These are phyloP conservation scores for Dryas octopetala DNA, from an alignment of 306 rosid genomes.

Conservation along the genomic window DNA sequence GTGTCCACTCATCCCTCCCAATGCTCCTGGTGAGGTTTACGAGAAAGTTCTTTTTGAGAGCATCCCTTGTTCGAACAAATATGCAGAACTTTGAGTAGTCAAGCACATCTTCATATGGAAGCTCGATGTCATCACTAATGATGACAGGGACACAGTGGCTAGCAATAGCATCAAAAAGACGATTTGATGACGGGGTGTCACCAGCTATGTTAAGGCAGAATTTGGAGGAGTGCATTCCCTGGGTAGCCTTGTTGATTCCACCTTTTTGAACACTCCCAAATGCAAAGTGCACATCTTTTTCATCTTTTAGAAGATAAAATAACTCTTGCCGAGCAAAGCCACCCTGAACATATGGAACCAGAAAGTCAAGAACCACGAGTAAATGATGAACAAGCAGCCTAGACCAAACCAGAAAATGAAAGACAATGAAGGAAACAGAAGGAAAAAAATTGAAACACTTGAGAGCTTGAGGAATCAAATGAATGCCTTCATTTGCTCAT, in stretches of 20 bases:
- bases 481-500: neutral
- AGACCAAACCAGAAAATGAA: neutral
- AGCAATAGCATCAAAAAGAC: slow-evolving; percentile 77
- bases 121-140: slow-evolving; percentile 76
- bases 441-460: neutral
- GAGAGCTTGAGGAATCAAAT: neutral
- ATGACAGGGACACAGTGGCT: slow-evolving; percentile 81
- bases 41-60: slow-evolving; percentile 49
- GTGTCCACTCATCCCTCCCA: slow-evolving; percentile 66
- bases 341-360: slow-evolving; percentile 45
- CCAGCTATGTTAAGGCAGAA: slow-evolving; percentile 88
- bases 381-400: neutral
- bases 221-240: slow-evolving; percentile 76
- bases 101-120: slow-evolving; percentile 71
- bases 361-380: neutral
- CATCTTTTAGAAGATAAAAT: slow-evolving; percentile 61
- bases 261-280: slow-evolving; percentile 66
- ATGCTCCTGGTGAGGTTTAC: slow-evolving; percentile 53
- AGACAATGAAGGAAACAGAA: slow-evolving; percentile 1
- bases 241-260: slow-evolving; percentile 51
- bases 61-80: slow-evolving; percentile 68
- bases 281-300: slow-evolving; percentile 72
- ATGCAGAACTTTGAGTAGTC: slow-evolving; percentile 81
- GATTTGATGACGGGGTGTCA: slow-evolving; percentile 87
- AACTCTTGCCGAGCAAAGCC: slow-evolving; percentile 69